Evolutionary conservation across 2,329 filamentous ascomycete genomes (phyloP), one percentile per base, ranked within the genome.

Genomic region (Pyrenochaeta sp.): DNA sequence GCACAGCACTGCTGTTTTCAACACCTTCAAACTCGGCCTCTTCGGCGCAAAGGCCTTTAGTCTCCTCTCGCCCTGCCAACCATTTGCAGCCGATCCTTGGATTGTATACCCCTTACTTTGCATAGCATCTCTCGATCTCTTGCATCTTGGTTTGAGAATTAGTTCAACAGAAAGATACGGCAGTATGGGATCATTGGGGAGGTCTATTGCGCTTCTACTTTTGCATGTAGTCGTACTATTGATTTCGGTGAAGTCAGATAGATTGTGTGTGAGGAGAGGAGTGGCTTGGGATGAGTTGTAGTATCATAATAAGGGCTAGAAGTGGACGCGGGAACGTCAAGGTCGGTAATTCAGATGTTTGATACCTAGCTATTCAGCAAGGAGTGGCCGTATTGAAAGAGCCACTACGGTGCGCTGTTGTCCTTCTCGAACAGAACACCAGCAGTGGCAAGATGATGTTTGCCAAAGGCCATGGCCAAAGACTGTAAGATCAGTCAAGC

Each of bases 31-130:
- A 47, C 77, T 91, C 2, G 67, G 76, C 0, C 66, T 93, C 1
- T 93, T 96, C 67, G 73, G 90, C 5, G 64, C 84, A 49, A 97
- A 96, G 75, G 78, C 93, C 8, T 78, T 84, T 12, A 86, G 87
- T 0, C 77, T 95, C 9, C 83, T 85, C 2, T 82, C 84, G 46
- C 85, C 89, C 0, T 97, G 93, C 74, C 87, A 87, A 73, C 92
- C 92, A 0, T 88, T 88, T 56, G 87, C 88, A 43, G 83, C 86
- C n/a, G 88, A 85, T 44, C 80, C 86, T 6, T 85, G 85, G 74
- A 78, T 93, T 4, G 82, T 87, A 4, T 88, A 90, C 64, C 87
- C 90, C 2, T 79, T 96, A 1, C 78, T 96, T 4, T 77, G 85
- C 3, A 75, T 94, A 7, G 92, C 91, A 8, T 86, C 85, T 1